Percentiles rank a stretch among this genome's conserved stretches.
Conservation (phyloP, 768 basidiomycete species). For the Lentinula sp. region DNA sequence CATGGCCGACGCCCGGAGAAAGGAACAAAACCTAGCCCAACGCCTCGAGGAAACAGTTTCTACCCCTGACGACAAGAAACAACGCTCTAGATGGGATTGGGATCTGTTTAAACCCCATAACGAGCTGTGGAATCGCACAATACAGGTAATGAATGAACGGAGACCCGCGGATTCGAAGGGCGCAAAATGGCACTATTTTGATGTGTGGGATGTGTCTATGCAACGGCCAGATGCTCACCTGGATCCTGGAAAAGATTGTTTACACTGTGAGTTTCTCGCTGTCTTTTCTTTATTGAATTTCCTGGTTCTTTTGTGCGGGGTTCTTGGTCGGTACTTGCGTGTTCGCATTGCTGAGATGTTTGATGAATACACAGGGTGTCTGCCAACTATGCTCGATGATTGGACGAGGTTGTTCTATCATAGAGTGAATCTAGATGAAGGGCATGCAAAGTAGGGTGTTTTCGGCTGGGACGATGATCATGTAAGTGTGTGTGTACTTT, state of each 20-base stretch:
- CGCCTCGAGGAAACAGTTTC: conserved; percentile 15
- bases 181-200: conserved; percentile 20
- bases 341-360: neutral
- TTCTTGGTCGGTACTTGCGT: neutral
- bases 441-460: neutral
- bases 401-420: conserved; percentile 21
- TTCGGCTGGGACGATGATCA: neutral
- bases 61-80: conserved; percentile 12
- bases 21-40: conserved; percentile 14
- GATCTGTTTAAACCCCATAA: conserved; percentile 20
- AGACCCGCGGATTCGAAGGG: conserved; percentile 2
- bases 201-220: conserved; percentile 19
- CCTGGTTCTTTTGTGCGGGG: neutral
- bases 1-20: conserved; percentile 11
- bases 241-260: conserved; percentile 20
- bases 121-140: conserved; percentile 7
- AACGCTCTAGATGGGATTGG: conserved; percentile 21
- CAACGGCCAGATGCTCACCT: conserved; percentile 23
- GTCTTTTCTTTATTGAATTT: neutral
- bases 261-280: conserved; percentile 19
- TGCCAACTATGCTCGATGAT: conserved; percentile 18
- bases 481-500: neutral
- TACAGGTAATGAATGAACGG: conserved; percentile 11
- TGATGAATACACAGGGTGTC: conserved; percentile 13
- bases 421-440: conserved; percentile 3